Conservation (phyloP, 169 alveolate genomes). For the Plasmodium reichenowi region DNA sequence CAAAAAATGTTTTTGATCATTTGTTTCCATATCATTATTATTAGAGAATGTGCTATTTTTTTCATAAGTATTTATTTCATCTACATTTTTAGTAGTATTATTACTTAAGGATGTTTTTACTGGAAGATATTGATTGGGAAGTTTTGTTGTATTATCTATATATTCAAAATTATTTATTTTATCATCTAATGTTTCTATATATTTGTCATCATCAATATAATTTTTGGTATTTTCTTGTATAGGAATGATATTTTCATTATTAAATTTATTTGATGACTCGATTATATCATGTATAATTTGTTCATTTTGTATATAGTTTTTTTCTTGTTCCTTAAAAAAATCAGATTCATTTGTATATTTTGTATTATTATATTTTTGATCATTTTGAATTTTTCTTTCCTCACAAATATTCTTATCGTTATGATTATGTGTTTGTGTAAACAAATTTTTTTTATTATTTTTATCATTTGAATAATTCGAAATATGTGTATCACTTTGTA, state of each 20-base stretch:
- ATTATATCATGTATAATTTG: too few species aligned
- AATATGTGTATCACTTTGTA: too few species aligned
- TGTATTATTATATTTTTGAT: not conserved
- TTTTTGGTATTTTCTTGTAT: not conserved
- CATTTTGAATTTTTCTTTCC: constrained; percentile 1
- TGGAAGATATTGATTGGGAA: not conserved
- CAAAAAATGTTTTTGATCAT: not conserved
- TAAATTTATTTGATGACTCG: not conserved
- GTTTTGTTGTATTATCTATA: not conserved
- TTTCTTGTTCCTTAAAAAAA: constrained; percentile 14
- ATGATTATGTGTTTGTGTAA: too few species aligned
- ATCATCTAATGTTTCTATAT: not conserved
- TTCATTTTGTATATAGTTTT: not conserved
- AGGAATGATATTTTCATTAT: not conserved
- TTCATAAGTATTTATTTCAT: constrained; percentile 3
- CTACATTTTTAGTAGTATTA: not conserved
- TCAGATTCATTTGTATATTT: constrained; percentile 7
- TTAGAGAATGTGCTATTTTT: not conserved
- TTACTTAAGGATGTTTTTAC: not conserved
- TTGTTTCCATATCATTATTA: constrained; percentile 6
- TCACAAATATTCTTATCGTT: not conserved
- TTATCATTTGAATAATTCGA: too few species aligned
- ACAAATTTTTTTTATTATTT: too few species aligned
- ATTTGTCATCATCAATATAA: not conserved
- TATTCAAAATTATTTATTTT: not conserved